Conservation (phyloP, 2,329 filamentous ascomycete species). For the Tolypocladium pustulatum region DNA sequence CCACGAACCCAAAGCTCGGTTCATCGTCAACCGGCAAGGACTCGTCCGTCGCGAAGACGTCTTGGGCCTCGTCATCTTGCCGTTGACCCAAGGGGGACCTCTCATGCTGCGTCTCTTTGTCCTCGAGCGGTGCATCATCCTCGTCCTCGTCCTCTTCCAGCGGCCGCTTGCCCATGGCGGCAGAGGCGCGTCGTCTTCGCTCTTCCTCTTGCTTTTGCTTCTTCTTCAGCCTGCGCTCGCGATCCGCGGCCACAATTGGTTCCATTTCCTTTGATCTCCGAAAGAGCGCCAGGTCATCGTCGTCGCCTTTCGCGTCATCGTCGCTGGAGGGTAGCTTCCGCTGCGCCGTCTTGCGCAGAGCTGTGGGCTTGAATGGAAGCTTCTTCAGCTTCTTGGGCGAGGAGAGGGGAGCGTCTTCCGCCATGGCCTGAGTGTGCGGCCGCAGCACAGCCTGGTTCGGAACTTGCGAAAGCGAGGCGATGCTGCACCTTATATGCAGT, state of each 20-base stretch:
- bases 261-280: slow-evolving; percentile 39
- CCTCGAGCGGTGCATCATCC: not conserved
- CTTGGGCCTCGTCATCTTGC: not conserved
- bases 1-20: slow-evolving; percentile 10
- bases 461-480: not conserved
- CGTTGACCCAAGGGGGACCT: not conserved
- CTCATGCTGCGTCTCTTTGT: slow-evolving; percentile 1
- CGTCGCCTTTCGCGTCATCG: slow-evolving; percentile 8
- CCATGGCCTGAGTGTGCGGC: slow-evolving; percentile 15
- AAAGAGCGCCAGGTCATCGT: slow-evolving; percentile 35
- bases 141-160: slow-evolving; percentile 8
- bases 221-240: slow-evolving; percentile 18
- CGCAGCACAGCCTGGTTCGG: not conserved
- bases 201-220: slow-evolving; percentile 13
- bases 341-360: slow-evolving; percentile 21
- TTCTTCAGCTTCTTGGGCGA: slow-evolving; percentile 23
- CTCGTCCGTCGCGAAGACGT: slow-evolving; percentile 2
- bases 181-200: slow-evolving; percentile 4
- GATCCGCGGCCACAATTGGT: slow-evolving; percentile 30
- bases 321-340: slow-evolving; percentile 12
- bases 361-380: slow-evolving; percentile 41
- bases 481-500: not conserved
- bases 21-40: slow-evolving; percentile 4
- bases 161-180: slow-evolving; percentile 10
- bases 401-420: slow-evolving; percentile 15